These are phyloP conservation scores for Abrus pulchellus DNA, from an alignment of 306 rosid species.

Conservation along the genomic window DNA sequence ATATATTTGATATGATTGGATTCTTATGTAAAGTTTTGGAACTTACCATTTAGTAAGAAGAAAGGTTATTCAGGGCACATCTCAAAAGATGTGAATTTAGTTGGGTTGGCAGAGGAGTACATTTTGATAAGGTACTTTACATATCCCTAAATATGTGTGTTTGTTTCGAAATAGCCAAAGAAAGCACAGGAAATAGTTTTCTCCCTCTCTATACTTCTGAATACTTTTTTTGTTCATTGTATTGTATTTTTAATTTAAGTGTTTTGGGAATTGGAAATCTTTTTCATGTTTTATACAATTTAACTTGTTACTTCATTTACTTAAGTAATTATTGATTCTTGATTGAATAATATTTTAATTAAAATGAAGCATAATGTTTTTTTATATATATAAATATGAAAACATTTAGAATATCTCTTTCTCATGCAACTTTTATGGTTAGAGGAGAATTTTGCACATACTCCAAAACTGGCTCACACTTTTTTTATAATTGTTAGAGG, in stretches of 20 bases:
- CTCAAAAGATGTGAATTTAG: constrained; percentile 43
- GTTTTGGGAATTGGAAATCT: not conserved
- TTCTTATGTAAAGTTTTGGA: constrained; percentile 31
- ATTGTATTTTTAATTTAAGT: not conserved
- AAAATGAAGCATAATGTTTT: not conserved
- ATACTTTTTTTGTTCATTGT: not conserved
- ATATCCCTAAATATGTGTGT: constrained; percentile 34
- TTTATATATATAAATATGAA: not conserved
- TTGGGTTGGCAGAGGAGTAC: constrained; percentile 41
- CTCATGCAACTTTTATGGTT: constrained; percentile 33
- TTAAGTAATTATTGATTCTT: not conserved
- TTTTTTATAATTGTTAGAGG: constrained; percentile 55
- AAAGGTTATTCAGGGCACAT: constrained; percentile 48
- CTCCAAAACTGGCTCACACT: constrained; percentile 61
- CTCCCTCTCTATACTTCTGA: not conserved
- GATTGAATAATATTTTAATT: not conserved
- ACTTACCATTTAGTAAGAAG: not conserved
- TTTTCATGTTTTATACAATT: not conserved
- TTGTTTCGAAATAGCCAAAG: constrained; percentile 14
- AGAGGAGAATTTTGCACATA: constrained; percentile 66
- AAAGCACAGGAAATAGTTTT: constrained; percentile 36
- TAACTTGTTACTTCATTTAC: not conserved
- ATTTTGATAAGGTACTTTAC: constrained; percentile 40
- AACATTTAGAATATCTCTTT: not conserved
- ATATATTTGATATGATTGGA: constrained; percentile 1